Evolutionary conservation across 805 yeast genomes (phyloP).

Genomic region (Pichia deserticola): DNA sequence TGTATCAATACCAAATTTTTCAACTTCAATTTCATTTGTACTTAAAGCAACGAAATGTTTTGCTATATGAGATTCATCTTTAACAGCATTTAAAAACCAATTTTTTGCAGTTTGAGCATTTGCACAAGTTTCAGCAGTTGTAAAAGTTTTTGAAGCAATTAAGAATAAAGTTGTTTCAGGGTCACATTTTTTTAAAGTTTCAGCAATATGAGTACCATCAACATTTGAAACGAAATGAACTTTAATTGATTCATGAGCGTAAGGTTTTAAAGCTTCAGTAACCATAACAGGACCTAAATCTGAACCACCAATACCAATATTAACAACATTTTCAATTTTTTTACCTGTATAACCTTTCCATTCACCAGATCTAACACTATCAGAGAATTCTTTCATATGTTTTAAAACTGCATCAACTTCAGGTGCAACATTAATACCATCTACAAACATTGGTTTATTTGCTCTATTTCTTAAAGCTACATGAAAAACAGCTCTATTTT

Average conservation of each 20-base stretch:
- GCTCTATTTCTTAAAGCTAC: constrained; percentile 94
- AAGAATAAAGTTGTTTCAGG: constrained; percentile 90
- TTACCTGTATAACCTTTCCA: constrained; percentile 98
- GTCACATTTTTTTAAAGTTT: constrained; percentile 66
- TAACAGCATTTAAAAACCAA: constrained; percentile 71
- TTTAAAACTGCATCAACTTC: constrained; percentile 87
- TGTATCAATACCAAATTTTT: constrained; percentile 94
- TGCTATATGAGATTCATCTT: constrained; percentile 68
- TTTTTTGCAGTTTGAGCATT: constrained; percentile 92
- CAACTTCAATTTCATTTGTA: constrained; percentile 86
- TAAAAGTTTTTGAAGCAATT: constrained; percentile 95
- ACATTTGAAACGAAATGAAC: constrained; percentile 96
- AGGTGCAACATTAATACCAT: constrained; percentile 81
- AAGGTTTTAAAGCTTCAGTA: constrained; percentile 93
- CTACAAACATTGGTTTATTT: constrained; percentile 76
- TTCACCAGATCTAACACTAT: constrained; percentile 79
- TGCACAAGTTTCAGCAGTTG: constrained; percentile 96
- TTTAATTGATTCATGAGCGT: constrained; percentile 62
- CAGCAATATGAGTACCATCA: constrained; percentile 97
- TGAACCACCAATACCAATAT: constrained; percentile 98
- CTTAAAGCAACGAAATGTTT: constrained; percentile 97
- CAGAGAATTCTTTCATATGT: constrained; percentile 96
- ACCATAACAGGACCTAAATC: constrained; percentile 99
- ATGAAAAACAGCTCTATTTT: constrained; percentile 95
- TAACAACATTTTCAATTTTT: constrained; percentile 86